phyloP scores from a whole-genome alignment of 768 basidiomycete genomes.

The Ephemerocybe angulata region DNA sequence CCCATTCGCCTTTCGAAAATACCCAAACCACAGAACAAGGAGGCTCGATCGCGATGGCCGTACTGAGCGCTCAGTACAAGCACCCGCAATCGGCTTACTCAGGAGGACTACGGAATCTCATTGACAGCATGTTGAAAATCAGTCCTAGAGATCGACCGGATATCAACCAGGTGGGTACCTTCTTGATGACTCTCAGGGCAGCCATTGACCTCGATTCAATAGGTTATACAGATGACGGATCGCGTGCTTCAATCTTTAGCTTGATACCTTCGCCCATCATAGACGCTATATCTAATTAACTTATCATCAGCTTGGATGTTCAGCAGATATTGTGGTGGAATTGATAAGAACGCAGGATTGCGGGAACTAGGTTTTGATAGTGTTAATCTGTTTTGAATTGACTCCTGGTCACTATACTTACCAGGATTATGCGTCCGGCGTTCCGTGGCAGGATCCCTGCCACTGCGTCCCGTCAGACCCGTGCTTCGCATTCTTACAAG shows the following conservation, averaged over 20 bases:
- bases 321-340: no score
- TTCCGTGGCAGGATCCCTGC: no score
- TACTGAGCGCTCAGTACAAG: constrained; percentile 87
- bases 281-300: constrained; percentile 9
- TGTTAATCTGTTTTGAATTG: no score
- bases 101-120: constrained; percentile 74
- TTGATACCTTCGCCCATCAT: constrained; percentile 19
- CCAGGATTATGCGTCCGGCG: no score
- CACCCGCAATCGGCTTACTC: constrained; percentile 87
- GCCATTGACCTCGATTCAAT: background rate
- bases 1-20: constrained; percentile 95
- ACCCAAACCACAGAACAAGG: constrained; percentile 90
- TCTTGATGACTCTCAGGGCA: constrained; percentile 2
- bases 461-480: no score
- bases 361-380: background rate
- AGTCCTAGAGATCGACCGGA: constrained; percentile 81
- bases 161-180: constrained; percentile 67
- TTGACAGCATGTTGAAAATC: constrained; percentile 80
- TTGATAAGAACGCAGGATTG: no score
- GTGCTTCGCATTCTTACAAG: background rate
- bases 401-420: no score
- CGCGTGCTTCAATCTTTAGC: constrained; percentile 43
- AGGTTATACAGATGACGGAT: no score
- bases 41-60: constrained; percentile 96
- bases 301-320: constrained; percentile 9